Evolutionary conservation across 345 rosid species (phyloP), one percentile per base, ranked within the genome.

Genomic region (Boechera stricta): DNA sequence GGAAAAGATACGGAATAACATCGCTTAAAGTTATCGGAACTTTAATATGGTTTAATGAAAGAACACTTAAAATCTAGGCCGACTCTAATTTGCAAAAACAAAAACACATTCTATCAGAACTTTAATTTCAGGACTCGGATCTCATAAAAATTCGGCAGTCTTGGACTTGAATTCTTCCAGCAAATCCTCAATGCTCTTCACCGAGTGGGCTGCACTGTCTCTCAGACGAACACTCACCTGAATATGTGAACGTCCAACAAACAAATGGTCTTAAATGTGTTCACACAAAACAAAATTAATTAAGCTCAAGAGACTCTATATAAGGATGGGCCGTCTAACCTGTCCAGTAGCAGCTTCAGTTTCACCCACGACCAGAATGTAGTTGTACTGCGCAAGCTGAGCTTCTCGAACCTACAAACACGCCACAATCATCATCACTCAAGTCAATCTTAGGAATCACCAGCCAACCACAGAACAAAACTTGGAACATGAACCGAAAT

Each of bases 291-390:
- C 18, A 10, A 28, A 15, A 61, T 1, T 53, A 16, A 4, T 21
- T 24, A 39, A 2, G 53, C 35, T 36, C 31, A 28, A 51, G 48
- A 13, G 26, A 28, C 9, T 39, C 49, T 12, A 51, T 7, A 24
- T 6, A 47, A 10, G 33, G 39, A 36, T 33, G 66, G 5, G 16
- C 2, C 2, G 21, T 54, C 93, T 44, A 75, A 96, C 99, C 99
- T 90, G 85, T 79, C 91, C 90, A 13, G 86, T 86, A 74, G 79
- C 74, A 38, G 87, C 80, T 83, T 96, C 99, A 45, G 85, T 86
- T 80, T 93, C 98, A 33, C 99, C 99, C 6, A 96, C 98, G n/a
- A 96, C 98, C 67, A 96, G 81, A 62, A 96, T 96, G 80, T 82
- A 96, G 78, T 91, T 96, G 86, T 86, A 96, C 72, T 94, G 97